Conservation (phyloP, 2,329 filamentous ascomycete genomes). For the Dactylellina parvicollis region DNA sequence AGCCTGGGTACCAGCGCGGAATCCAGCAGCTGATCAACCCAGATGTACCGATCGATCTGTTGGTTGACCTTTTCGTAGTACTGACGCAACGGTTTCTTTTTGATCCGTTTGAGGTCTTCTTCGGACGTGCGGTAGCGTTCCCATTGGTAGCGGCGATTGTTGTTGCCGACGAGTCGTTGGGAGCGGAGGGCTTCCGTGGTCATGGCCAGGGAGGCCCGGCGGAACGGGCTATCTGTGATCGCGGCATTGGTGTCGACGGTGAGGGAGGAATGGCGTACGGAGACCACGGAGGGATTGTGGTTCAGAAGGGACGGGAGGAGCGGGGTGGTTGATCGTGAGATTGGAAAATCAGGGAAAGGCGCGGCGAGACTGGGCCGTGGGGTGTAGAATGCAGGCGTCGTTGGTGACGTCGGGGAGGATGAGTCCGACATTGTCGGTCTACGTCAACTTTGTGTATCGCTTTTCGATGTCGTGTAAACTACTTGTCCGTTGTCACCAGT, state of each 20-base stretch:
- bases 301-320: slow-evolving; percentile 32
- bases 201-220: slow-evolving; percentile 36
- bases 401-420: slow-evolving; percentile 16
- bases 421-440: slow-evolving; percentile 13
- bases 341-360: slow-evolving; percentile 38
- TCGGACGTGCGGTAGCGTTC: slow-evolving; percentile 86
- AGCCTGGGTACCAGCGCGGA: slow-evolving; percentile 91
- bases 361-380: slow-evolving; percentile 30
- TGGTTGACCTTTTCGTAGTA: slow-evolving; percentile 93
- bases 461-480: neutral
- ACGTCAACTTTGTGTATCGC: too few species aligned
- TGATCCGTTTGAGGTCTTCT: slow-evolving; percentile 76
- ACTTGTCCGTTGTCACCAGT: neutral
- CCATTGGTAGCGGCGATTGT: slow-evolving; percentile 86
- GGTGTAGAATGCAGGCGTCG: neutral
- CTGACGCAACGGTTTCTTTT: slow-evolving; percentile 75
- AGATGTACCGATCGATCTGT: slow-evolving; percentile 89
- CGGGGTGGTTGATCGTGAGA: slow-evolving; percentile 10
- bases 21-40: slow-evolving; percentile 89
- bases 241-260: slow-evolving; percentile 12
- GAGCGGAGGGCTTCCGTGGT: slow-evolving; percentile 31
- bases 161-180: slow-evolving; percentile 80
- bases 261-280: slow-evolving; percentile 1
- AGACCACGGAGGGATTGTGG: slow-evolving; percentile 9
- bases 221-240: slow-evolving; percentile 3